A percentile compares a stretch with the other conserved stretches of the same genome.
Evolutionary conservation across 1,139 yeast genomes (phyloP).

Genomic region (Tardiomyces depauwii): DNA sequence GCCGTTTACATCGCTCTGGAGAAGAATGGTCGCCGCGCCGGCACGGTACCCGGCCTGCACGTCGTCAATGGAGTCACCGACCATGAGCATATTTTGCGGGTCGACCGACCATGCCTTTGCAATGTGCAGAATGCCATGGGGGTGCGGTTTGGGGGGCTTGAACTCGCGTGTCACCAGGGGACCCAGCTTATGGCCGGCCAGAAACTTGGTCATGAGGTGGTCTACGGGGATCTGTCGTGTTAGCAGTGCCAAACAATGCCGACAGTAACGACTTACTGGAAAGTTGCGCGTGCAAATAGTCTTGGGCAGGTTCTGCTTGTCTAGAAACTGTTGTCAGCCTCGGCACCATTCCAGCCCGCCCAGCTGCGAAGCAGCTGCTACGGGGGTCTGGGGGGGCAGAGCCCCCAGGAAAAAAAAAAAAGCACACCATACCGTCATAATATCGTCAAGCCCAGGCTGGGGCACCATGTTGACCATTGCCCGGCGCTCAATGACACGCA

Average conservation of each 20-base stretch:
- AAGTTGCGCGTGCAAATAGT: slow-evolving; percentile 54
- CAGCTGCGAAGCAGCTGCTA: too few relatives aligned
- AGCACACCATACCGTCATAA: slow-evolving; percentile 18
- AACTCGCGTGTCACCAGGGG: slow-evolving; percentile 49
- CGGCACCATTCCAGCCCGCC: too few relatives aligned
- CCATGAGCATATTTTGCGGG: slow-evolving; percentile 45
- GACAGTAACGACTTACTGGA: slow-evolving; percentile 15
- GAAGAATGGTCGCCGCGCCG: slow-evolving; percentile 43
- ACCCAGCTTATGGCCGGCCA: slow-evolving; percentile 34
- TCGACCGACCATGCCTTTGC: slow-evolving; percentile 33
- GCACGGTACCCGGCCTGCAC: slow-evolving; percentile 49
- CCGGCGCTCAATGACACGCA: slow-evolving; percentile 39
- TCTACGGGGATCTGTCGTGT: slow-evolving; percentile 32
- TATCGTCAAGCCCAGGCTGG: slow-evolving; percentile 30
- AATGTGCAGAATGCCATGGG: slow-evolving; percentile 46
- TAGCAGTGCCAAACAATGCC: neutral
- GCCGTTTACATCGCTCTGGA: slow-evolving; percentile 38
- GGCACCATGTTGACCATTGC: slow-evolving; percentile 52
- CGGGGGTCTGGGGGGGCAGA: too few relatives aligned
- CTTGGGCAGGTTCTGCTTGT: slow-evolving; percentile 28
- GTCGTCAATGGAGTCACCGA: slow-evolving; percentile 59
- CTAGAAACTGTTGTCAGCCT: slow-evolving; percentile 18
- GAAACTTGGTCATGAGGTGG: slow-evolving; percentile 34
- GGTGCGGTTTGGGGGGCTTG: slow-evolving; percentile 54
- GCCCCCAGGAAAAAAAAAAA: neutral